A percentile compares a stretch with the other conserved stretches of the same genome.
Conservation (phyloP, 2,329 filamentous ascomycete species). For the Neopestalotiopsis clavispora region DNA sequence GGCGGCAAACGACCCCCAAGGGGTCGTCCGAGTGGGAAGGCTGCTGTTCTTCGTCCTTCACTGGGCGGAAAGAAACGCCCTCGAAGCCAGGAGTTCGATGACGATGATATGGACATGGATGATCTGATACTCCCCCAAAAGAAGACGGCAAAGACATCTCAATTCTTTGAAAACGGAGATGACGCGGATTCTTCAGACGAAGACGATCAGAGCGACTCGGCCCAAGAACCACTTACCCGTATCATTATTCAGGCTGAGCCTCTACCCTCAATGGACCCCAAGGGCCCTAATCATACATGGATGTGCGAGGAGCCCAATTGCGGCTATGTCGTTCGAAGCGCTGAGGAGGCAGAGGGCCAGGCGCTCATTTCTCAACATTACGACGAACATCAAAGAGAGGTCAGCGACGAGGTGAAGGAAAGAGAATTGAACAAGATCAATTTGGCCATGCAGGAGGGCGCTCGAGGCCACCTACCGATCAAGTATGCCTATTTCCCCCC, state of each 20-base stretch:
- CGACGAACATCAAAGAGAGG: conserved; percentile 61
- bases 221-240: conserved; percentile 21
- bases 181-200: conserved; percentile 22
- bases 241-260: conserved; percentile 55
- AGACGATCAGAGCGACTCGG: conserved; percentile 14
- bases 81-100: conserved; percentile 34
- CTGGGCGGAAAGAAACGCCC: conserved; percentile 50
- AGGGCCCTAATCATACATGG: conserved; percentile 69
- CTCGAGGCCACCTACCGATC: conserved; percentile 60
- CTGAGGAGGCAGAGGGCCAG: conserved; percentile 60
- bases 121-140: conserved; percentile 22
- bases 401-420: conserved; percentile 47
- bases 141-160: conserved; percentile 36
- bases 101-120: conserved; percentile 26
- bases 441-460: conserved; percentile 58
- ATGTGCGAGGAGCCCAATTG: conserved; percentile 69
- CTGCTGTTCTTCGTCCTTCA: conserved; percentile 48
- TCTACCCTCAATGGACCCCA: conserved; percentile 52
- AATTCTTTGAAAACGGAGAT: conserved; percentile 40
- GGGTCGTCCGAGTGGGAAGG: conserved; percentile 47
- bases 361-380: conserved; percentile 65
- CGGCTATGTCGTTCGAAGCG: conserved; percentile 65
- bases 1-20: conserved; percentile 32
- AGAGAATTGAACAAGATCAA: conserved; percentile 44
- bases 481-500: conserved; percentile 53